phyloP scores from a whole-genome alignment of 257 asterid genomes.

The Agastache rugosa region DNA sequence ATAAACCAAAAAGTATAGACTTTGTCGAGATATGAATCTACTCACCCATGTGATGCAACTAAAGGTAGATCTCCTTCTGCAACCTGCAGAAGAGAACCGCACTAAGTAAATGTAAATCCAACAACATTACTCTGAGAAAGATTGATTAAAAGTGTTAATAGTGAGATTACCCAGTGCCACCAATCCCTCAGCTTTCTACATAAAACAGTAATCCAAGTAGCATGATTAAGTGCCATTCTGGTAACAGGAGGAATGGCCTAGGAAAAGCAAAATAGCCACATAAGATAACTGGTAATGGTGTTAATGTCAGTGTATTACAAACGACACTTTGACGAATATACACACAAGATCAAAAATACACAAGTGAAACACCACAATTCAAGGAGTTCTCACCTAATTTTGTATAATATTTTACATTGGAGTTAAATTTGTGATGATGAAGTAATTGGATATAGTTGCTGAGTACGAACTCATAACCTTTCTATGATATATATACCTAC shows the following conservation, averaged over 20 bases:
- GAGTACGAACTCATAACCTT: background rate
- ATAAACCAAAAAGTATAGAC: slow-evolving; percentile 15
- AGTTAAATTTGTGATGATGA: background rate
- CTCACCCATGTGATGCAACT: slow-evolving; percentile 97
- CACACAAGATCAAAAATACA: background rate
- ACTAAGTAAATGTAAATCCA: slow-evolving; percentile 40
- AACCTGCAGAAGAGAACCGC: slow-evolving; percentile 60
- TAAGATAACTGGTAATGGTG: slow-evolving; percentile 28
- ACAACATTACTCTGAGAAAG: slow-evolving; percentile 23
- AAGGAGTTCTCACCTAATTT: slow-evolving; percentile 5
- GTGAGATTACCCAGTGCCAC: slow-evolving; percentile 96
- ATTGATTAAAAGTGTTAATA: slow-evolving; percentile 21
- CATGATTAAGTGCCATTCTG: slow-evolving; percentile 90
- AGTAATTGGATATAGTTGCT: background rate
- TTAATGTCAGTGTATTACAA: slow-evolving; percentile 21
- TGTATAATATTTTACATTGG: background rate
- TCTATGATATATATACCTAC: background rate
- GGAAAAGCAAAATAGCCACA: slow-evolving; percentile 35
- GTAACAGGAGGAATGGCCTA: slow-evolving; percentile 97
- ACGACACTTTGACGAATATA: slow-evolving; percentile 4
- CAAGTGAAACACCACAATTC: background rate
- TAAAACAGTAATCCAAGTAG: slow-evolving; percentile 92
- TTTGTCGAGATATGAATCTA: slow-evolving; percentile 28
- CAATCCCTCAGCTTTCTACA: slow-evolving; percentile 95
- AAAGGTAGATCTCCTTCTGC: slow-evolving; percentile 97